A percentile compares a stretch with the other conserved stretches of the same genome.
Conservation (phyloP, 2,329 filamentous ascomycete species). For the Celoporthe dispersa region DNA sequence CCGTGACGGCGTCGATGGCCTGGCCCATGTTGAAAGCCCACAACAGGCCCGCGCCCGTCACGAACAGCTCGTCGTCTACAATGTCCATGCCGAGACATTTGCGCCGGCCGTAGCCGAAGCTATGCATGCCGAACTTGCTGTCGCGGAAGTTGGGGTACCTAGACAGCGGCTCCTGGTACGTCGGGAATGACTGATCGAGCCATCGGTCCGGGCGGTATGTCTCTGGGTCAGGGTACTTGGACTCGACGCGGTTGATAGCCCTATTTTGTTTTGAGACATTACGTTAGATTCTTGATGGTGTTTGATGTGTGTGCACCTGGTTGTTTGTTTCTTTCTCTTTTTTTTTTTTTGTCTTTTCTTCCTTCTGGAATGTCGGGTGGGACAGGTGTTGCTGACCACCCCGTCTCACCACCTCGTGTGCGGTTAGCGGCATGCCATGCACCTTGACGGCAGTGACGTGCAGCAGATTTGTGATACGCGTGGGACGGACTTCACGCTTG, state of each 20-base stretch:
- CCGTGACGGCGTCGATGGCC: constrained; percentile 48
- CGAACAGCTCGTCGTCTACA: constrained; percentile 63
- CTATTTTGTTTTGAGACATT: constrained; percentile 38
- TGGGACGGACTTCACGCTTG: neutral
- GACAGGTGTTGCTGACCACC: constrained; percentile 4
- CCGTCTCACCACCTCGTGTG: neutral
- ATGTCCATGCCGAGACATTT: constrained; percentile 66
- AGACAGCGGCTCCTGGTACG: constrained; percentile 67
- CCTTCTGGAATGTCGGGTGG: neutral
- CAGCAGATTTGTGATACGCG: neutral
- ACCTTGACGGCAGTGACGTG: neutral
- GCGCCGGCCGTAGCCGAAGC: constrained; percentile 67
- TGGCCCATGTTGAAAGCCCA: constrained; percentile 54
- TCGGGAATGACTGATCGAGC: constrained; percentile 65
- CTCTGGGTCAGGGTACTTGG: constrained; percentile 67
- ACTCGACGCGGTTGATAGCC: constrained; percentile 61
- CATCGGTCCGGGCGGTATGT: constrained; percentile 66
- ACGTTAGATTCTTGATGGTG: neutral
- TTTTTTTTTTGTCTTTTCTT: neutral
- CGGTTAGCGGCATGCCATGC: neutral
- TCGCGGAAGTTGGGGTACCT: constrained; percentile 66
- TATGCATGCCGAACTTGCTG: constrained; percentile 58
- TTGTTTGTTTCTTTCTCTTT: no score
- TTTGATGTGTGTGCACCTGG: constrained; percentile 4
- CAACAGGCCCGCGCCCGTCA: constrained; percentile 51